A percentile compares a stretch with the other conserved stretches of the same genome.
These are phyloP conservation scores for Brettanomyces anomalus DNA, from an alignment of 805 yeast species.

Conservation along the genomic window DNA sequence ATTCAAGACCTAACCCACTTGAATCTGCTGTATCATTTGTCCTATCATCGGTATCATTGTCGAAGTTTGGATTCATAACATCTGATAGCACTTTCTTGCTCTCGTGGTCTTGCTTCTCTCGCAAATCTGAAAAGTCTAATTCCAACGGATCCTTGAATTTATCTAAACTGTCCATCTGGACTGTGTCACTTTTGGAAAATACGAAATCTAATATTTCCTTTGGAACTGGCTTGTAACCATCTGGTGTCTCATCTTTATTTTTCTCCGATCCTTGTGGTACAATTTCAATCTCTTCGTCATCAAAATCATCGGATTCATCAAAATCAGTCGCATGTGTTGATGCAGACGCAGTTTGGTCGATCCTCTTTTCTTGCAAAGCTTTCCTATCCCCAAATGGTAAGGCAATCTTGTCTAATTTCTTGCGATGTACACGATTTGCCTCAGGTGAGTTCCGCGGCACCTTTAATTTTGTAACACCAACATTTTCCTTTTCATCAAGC, in stretches of 20 bases:
- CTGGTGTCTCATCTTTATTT: slow-evolving; percentile 28
- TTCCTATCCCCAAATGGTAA: neutral
- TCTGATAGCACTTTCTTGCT: slow-evolving; percentile 1
- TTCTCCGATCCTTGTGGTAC: slow-evolving; percentile 27
- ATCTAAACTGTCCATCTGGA: slow-evolving; percentile 2
- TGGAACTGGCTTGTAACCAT: slow-evolving; percentile 37
- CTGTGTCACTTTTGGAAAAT: slow-evolving; percentile 6
- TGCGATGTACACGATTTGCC: neutral
- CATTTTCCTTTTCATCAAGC: slow-evolving; percentile 1
- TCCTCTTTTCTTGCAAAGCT: neutral
- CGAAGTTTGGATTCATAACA: slow-evolving; percentile 9
- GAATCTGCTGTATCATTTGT: slow-evolving; percentile 2
- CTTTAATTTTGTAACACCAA: slow-evolving; percentile 16
- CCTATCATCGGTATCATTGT: neutral
- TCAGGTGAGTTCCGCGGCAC: slow-evolving; percentile 25
- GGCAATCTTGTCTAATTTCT: neutral
- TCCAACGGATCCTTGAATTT: slow-evolving; percentile 17
- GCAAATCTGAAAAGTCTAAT: slow-evolving; percentile 14
- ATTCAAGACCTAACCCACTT: slow-evolving; percentile 8
- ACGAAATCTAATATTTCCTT: slow-evolving; percentile 22
- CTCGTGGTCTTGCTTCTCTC: neutral
- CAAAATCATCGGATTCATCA: slow-evolving; percentile 9
- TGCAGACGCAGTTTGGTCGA: slow-evolving; percentile 2
- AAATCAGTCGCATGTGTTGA: slow-evolving; percentile 4
- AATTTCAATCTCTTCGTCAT: slow-evolving; percentile 38